Base-by-base conservation (phyloP, 1,284 basidiomycete species). In the Chondrostereum purpureum region DNA sequence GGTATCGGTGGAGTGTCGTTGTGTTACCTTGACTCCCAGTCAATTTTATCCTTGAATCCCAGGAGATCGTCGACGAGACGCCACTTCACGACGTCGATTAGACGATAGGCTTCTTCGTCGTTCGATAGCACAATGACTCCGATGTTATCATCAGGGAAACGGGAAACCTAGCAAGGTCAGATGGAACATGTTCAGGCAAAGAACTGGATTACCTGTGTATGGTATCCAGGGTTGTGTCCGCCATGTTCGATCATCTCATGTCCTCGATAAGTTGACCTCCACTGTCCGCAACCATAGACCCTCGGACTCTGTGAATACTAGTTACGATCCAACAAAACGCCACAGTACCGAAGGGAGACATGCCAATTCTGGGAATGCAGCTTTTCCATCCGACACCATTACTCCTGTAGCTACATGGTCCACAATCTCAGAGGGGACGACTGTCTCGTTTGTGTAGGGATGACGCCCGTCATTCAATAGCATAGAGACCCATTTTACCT, bases 201-300 rank as follows among this genome's bases (percentile, higher is more conserved):
- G n/a, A n/a, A n/a, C n/a, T n/a, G n/a, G n/a, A n/a, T n/a, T 31
- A 31, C 27, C 27, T 31, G 27, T 8, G 27, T 31, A n/a, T 31
- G 27, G n/a, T 31, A 31, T 31, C 27, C 27, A n/a, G 27, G 27
- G n/a, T 31, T 31, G n/a, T 31, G 27, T 31, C 27, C 27, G 8
- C 27, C 27, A 31, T 31, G 27, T n/a, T 31, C 27, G n/a, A 31
- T 31, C 27, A 31, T 8, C n/a, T 31, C 27, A n/a, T 31, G 27
- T 31, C 27, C 27, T 31, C 27, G 27, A 49, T 70, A 69, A 0
- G 68, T 61, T 21, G 56, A 67, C 8, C 64, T 49, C 33, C 49
- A 52, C 58, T 73, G 73, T 5, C 68, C 73, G 22, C 65, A 58
- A 0, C 70, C 73, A 42, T 75, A 75, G 0, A 65, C 58, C 18